A percentile compares a stretch with the other conserved stretches of the same genome.
Evolutionary conservation across 441 rosid species (phyloP).

Genomic region (Erodium trifolium): DNA sequence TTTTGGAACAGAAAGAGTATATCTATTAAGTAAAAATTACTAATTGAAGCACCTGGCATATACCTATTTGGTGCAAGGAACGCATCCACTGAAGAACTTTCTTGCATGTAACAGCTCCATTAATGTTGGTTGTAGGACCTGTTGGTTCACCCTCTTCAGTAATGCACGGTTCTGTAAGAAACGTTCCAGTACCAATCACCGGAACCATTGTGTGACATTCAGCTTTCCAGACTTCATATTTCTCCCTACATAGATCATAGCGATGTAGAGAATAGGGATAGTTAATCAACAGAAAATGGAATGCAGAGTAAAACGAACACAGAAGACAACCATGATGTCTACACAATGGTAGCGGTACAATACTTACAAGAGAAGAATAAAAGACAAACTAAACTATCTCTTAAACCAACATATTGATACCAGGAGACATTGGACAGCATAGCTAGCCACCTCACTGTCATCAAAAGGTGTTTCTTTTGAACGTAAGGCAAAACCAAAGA

Average conservation of each 20-base stretch:
- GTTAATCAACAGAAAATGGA: background rate
- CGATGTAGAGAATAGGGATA: background rate
- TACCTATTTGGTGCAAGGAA: conserved; percentile 72
- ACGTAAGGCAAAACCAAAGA: background rate
- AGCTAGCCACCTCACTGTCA: background rate
- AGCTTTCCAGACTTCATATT: conserved; percentile 58
- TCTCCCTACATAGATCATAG: conserved; percentile 43
- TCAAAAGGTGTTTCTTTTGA: background rate
- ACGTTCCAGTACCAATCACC: conserved; percentile 59
- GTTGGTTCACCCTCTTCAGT: conserved; percentile 53
- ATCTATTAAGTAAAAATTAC: too few relatives aligned
- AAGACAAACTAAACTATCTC: background rate
- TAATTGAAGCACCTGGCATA: background rate
- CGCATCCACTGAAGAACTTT: conserved; percentile 70
- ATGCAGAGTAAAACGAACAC: background rate
- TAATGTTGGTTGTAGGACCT: conserved; percentile 23
- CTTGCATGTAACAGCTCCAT: conserved; percentile 37
- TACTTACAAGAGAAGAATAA: background rate
- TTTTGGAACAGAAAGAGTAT: too few relatives aligned
- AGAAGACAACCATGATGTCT: background rate
- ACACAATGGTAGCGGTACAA: background rate
- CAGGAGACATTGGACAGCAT: background rate
- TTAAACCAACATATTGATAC: background rate
- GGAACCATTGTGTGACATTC: conserved; percentile 72
- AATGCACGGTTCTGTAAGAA: conserved; percentile 45